These are phyloP conservation scores for Ceratocystis ficicola DNA, from an alignment of 2,329 filamentous ascomycete genomes.

Conservation along the genomic window DNA sequence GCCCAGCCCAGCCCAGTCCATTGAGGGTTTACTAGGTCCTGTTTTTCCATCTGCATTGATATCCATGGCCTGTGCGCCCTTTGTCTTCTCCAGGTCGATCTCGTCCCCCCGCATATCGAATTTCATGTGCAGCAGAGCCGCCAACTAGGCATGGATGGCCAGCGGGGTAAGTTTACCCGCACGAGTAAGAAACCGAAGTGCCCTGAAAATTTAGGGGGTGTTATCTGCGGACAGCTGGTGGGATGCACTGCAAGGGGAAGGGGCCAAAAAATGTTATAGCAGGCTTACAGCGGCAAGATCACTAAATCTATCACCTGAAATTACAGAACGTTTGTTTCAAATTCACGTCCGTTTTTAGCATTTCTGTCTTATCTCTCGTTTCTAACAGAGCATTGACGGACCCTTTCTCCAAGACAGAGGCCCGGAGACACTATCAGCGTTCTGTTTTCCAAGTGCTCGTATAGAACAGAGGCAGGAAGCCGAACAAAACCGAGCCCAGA, in stretches of 20 bases:
- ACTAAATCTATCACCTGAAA: not conserved
- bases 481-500: too few relatives aligned
- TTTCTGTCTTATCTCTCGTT: not conserved
- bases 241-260: not conserved
- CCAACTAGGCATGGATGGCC: not conserved
- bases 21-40: not conserved
- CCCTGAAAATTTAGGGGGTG: not conserved
- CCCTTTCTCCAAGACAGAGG: not conserved
- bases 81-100: not conserved
- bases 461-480: too few relatives aligned
- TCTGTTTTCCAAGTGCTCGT: not conserved
- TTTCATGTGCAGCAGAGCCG: not conserved
- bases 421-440: not conserved
- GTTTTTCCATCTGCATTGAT: not conserved
- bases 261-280: not conserved
- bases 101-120: conserved; percentile 2
- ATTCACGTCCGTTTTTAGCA: not conserved
- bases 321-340: not conserved
- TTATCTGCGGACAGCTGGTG: not conserved
- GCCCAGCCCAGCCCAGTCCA: not conserved
- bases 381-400: not conserved
- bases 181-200: not conserved
- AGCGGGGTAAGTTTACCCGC: conserved; percentile 2
- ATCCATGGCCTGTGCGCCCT: not conserved
- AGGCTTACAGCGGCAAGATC: not conserved